Evolutionary conservation across 805 yeast species (phyloP), one percentile per base, ranked within the genome.

Genomic region (Metschnikowia amazonensis): DNA sequence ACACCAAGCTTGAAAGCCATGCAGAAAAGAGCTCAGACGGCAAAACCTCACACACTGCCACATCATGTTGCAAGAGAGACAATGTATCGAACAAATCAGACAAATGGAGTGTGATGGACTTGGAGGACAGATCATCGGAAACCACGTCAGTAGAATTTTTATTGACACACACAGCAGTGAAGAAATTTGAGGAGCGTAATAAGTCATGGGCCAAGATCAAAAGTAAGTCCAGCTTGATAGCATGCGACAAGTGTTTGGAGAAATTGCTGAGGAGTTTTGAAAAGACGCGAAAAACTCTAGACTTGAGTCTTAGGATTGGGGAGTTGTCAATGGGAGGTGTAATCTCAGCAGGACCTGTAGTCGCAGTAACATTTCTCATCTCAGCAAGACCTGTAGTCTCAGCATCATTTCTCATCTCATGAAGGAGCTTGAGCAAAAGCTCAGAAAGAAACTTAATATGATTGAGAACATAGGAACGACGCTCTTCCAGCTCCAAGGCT

Each of bases 381-480:
- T n/a, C n/a, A n/a, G n/a, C n/a, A n/a, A n/a, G n/a, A n/a, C n/a
- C n/a, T n/a, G n/a, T n/a, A n/a, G n/a, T n/a, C n/a, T n/a, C n/a
- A n/a, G n/a, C n/a, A n/a, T n/a, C n/a, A n/a, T n/a, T n/a, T n/a
- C n/a, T n/a, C n/a, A n/a, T n/a, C n/a, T 29, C 24, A 8, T 44
- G 27, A 33, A 53, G 49, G 6, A 30, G 13, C 23, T 36, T 13
- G 6, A 43, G 44, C 10, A 52, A 39, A 9, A 52, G 38, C 3
- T 43, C 41, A 10, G 40, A 16, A n/a, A 53, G 28, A 20, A n/a
- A 35, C 4, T 62, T 42, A 4, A 70, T 40, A 17, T 60, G 60
- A n/a, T 56, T 44, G 0, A 60, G 46, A 3, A 74, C 74, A 33
- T 70, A 63, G 4, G 52, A 50, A 29, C 62, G 62, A 46, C 82